These are phyloP conservation scores for Ophiocordyceps camponoti-floridani DNA, from an alignment of 2,329 filamentous ascomycete genomes.

Conservation along the genomic window DNA sequence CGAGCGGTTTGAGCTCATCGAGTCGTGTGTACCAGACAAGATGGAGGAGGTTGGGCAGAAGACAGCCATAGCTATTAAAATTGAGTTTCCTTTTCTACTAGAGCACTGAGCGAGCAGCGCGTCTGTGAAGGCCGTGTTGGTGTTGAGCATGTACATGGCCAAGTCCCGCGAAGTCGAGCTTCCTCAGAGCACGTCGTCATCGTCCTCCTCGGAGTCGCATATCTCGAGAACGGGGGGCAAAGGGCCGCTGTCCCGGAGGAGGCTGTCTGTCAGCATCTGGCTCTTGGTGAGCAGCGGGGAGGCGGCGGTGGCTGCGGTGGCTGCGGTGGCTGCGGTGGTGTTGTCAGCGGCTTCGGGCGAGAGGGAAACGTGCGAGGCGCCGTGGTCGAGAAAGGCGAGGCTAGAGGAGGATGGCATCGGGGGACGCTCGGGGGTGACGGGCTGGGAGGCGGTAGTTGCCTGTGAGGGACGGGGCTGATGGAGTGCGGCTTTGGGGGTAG, in stretches of 20 bases:
- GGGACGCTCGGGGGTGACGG: slow-evolving; percentile 13
- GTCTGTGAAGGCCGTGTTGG: neutral
- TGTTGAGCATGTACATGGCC: neutral
- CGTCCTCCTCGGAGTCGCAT: slow-evolving; percentile 19
- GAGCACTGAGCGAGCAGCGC: too few species aligned
- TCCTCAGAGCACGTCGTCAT: slow-evolving; percentile 5
- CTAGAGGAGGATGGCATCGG: slow-evolving; percentile 6
- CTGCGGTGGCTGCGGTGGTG: slow-evolving; percentile 2
- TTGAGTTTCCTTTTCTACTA: neutral
- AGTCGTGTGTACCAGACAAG: neutral
- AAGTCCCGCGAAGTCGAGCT: too few species aligned
- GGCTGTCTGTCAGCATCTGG: slow-evolving; percentile 32
- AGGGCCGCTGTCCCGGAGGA: slow-evolving; percentile 17
- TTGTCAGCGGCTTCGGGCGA: slow-evolving; percentile 1
- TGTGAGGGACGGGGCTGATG: slow-evolving; percentile 12
- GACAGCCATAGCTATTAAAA: neutral
- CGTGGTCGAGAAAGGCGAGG: slow-evolving; percentile 10
- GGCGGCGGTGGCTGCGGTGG: slow-evolving; percentile 2
- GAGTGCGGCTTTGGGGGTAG: slow-evolving; percentile 2
- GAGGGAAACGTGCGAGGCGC: slow-evolving; percentile 4
- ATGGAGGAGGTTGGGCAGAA: neutral
- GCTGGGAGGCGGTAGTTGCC: slow-evolving; percentile 18
- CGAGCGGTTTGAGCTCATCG: neutral
- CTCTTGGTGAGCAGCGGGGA: slow-evolving; percentile 33
- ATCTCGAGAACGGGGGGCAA: slow-evolving; percentile 11